phyloP scores from a whole-genome alignment of 2,329 filamentous ascomycete species.

The Eutypa lata region DNA sequence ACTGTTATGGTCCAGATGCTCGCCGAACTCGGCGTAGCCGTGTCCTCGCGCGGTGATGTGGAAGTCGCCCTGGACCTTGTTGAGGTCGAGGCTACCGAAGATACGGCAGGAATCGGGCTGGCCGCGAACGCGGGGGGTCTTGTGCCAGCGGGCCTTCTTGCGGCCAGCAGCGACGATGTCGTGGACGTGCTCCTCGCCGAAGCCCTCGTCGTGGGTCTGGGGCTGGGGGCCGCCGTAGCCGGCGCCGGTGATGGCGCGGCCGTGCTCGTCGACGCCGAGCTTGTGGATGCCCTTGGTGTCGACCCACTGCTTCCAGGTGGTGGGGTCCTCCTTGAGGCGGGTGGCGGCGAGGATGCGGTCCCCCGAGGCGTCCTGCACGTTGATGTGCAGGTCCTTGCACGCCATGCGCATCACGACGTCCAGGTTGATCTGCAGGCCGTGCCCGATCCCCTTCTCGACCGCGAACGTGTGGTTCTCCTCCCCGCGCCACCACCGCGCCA shows the following conservation, averaged over 20 bases:
- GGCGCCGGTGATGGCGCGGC: slow-evolving; percentile 53
- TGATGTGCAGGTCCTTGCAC: slow-evolving; percentile 86
- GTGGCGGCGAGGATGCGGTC: slow-evolving; percentile 84
- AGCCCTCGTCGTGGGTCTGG: slow-evolving; percentile 66
- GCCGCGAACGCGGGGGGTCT: slow-evolving; percentile 67
- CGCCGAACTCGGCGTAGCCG: slow-evolving; percentile 80
- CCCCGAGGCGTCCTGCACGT: slow-evolving; percentile 92
- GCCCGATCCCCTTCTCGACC: slow-evolving; percentile 87
- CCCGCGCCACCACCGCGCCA: slow-evolving; percentile 79
- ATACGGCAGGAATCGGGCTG: slow-evolving; percentile 75
- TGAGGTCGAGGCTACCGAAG: slow-evolving; percentile 84
- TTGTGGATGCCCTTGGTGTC: slow-evolving; percentile 64
- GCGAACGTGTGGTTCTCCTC: slow-evolving; percentile 84
- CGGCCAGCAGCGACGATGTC: slow-evolving; percentile 76
- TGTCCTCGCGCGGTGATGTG: slow-evolving; percentile 95
- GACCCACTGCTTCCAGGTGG: slow-evolving; percentile 80
- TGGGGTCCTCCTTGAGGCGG: slow-evolving; percentile 71
- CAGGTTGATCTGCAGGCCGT: slow-evolving; percentile 88
- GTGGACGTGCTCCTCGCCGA: slow-evolving; percentile 79
- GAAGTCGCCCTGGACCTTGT: slow-evolving; percentile 97
- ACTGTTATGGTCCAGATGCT: slow-evolving; percentile 80
- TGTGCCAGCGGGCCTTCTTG: slow-evolving; percentile 64
- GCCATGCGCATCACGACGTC: slow-evolving; percentile 90
- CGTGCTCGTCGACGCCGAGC: slow-evolving; percentile 54
- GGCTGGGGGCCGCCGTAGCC: slow-evolving; percentile 45